Base-by-base conservation (phyloP, 2,329 filamentous ascomycete genomes). In the Nigrograna mackinnonii region DNA sequence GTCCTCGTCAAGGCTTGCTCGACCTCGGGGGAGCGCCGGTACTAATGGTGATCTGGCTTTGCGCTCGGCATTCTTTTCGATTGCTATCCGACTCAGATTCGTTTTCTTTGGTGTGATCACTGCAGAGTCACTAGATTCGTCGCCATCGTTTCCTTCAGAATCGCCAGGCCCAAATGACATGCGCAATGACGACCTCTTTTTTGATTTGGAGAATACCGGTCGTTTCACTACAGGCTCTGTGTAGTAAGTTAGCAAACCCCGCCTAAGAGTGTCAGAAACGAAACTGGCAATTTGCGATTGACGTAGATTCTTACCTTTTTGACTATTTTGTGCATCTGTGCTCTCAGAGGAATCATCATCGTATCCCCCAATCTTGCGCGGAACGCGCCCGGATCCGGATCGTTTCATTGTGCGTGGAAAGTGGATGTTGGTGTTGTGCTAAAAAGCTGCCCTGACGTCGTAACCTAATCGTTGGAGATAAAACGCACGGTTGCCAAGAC, bases 331-430 rank as follows among this genome's bases (percentile, higher is more conserved):
- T 41, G 57, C 47, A 33, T 58, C 57, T 13, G 59, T 49, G 47
- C 55, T 60, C 14, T 63, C 61, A 17, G 45, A 47, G 14, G 56
- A 60, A 13, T 54, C 57, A 44, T 64, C 59, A 28, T 84, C 85
- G 3, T 88, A 83, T 31, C 82, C 76, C 35, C 83, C 86, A 55
- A 96, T 87, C 59, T 91, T 87, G 52, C 88, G 86, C 35, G 88
- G 84, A 55, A 94, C 91, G 50, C 82, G 76, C 40, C 79, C 75
- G 31, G 73, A 74, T 50, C 81, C 79, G 6, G 76, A 70, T 50
- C 80, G 76, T 47, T 77, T 82, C 81, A 85, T 84, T 22, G 16
- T 45, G 37, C 26, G 18, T 33, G n/a, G 17, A 28, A 5, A 18
- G 20, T n/a, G n/a, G 16, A 13, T 35, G 28, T 20, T 24, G 24